A percentile compares a stretch with the other conserved stretches of the same genome.
Conservation (phyloP, 139 green algal genomes). For the Chlamydomonas incerta region DNA sequence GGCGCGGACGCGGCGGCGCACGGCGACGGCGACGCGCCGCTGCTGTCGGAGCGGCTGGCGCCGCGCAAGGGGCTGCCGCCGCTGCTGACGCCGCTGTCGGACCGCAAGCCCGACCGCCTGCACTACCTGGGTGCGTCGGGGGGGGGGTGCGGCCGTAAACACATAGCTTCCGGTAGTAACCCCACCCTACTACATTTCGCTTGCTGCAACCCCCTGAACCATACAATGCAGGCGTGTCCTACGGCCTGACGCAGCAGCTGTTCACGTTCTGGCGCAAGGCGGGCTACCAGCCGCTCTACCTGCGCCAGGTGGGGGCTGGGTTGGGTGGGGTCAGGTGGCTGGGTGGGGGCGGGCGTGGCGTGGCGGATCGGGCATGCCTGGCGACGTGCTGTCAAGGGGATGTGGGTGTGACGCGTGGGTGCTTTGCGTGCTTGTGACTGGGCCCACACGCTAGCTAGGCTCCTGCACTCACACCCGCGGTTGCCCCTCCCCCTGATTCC, state of each 20-base stretch:
- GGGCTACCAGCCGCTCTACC: conserved; percentile 90
- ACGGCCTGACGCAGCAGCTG: conserved; percentile 93
- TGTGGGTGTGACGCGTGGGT: too few species aligned
- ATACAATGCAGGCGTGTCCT: conserved; percentile 84
- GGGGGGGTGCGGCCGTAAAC: neutral
- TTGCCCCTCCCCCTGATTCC: neutral
- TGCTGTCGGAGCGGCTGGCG: conserved; percentile 85
- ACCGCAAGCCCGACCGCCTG: conserved; percentile 85
- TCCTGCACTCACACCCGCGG: too few species aligned
- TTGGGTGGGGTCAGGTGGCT: too few species aligned
- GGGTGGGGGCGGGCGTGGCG: too few species aligned
- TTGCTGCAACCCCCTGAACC: neutral
- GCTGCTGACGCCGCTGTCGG: conserved; percentile 84
- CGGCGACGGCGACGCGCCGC: conserved; percentile 18
- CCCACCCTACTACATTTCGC: too few species aligned
- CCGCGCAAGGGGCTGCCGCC: conserved; percentile 87
- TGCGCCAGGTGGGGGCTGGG: conserved; percentile 66
- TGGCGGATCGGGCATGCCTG: too few species aligned
- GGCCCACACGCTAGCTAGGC: too few species aligned
- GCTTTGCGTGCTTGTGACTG: too few species aligned
- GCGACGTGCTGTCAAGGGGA: too few species aligned
- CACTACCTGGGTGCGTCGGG: conserved; percentile 88
- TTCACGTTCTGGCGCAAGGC: conserved; percentile 92
- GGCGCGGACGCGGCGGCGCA: conserved; percentile 25
- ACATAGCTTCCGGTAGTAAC: too few species aligned